Percentiles rank a stretch among this genome's conserved stretches.
These are phyloP conservation scores for Pueraria montana DNA, from an alignment of 306 rosid genomes.

Conservation along the genomic window DNA sequence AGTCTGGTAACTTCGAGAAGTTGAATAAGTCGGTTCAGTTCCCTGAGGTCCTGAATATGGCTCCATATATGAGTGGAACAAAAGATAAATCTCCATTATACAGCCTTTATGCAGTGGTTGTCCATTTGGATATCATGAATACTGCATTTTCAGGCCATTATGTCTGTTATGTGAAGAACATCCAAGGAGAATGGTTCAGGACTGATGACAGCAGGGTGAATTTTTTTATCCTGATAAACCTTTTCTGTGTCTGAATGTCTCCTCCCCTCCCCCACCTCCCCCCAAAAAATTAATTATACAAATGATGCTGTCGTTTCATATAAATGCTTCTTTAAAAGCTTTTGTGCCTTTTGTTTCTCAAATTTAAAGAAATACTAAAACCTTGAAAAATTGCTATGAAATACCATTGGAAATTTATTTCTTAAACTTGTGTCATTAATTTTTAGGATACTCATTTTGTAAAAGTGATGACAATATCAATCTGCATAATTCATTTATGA, in stretches of 20 bases:
- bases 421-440: constrained; percentile 18
- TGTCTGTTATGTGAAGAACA: constrained; percentile 78
- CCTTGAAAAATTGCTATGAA: constrained; percentile 3
- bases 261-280: background rate
- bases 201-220: constrained; percentile 78
- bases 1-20: constrained; percentile 83
- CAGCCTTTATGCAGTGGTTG: constrained; percentile 83
- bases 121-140: constrained; percentile 80
- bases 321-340: background rate
- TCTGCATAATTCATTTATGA: constrained; percentile 12
- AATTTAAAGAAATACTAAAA: constrained; percentile 5
- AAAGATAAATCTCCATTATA: constrained; percentile 66
- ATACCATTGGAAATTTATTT: constrained; percentile 7
- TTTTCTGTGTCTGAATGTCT: constrained; percentile 5
- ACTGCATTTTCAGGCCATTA: constrained; percentile 83
- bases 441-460: constrained; percentile 19
- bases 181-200: constrained; percentile 72
- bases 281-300: background rate
- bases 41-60: constrained; percentile 74
- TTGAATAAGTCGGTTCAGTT: constrained; percentile 70
- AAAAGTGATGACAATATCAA: constrained; percentile 9
- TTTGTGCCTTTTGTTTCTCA: constrained; percentile 1
- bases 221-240: constrained; percentile 19
- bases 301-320: constrained; percentile 13
- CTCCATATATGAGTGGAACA: constrained; percentile 72